Conservation (phyloP, 1,284 basidiomycete species). For the Veloporphyrellus conicus region DNA sequence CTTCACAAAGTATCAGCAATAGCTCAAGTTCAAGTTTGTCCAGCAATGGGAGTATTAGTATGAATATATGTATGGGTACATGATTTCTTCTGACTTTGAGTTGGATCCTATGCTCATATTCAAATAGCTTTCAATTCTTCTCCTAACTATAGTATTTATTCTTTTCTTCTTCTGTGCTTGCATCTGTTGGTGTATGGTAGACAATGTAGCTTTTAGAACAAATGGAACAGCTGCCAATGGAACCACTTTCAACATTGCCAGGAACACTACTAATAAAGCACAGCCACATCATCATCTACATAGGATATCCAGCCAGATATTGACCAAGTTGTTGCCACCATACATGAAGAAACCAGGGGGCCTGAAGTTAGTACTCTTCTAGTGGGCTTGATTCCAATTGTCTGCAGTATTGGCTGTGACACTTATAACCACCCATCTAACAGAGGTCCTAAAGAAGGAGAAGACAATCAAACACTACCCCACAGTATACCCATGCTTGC, state of each 20-base stretch:
- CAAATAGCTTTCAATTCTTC: slow-evolving; percentile 29
- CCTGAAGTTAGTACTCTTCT: slow-evolving; percentile 68
- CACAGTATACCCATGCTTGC: slow-evolving; percentile 34
- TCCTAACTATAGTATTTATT: slow-evolving; percentile 21
- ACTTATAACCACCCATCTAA: not conserved
- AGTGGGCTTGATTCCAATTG: slow-evolving; percentile 37
- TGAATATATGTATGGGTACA: slow-evolving; percentile 29
- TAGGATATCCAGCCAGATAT: slow-evolving; percentile 60
- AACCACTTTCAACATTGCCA: too few species aligned
- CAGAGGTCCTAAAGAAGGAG: slow-evolving; percentile 40
- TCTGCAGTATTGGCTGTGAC: not conserved
- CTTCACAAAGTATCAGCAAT: not conserved
- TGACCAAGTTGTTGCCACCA: slow-evolving; percentile 64
- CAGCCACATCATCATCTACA: slow-evolving; percentile 47
- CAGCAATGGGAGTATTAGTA: slow-evolving; percentile 7
- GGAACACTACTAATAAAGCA: too few species aligned
- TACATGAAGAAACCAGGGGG: slow-evolving; percentile 80
- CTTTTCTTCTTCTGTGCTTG: slow-evolving; percentile 24
- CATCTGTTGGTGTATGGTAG: slow-evolving; percentile 14
- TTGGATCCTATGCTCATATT: too few species aligned
- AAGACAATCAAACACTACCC: slow-evolving; percentile 29
- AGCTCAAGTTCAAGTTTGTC: not conserved
- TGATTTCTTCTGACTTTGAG: too few species aligned
- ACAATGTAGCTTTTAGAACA: not conserved
- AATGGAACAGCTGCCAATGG: too few species aligned